Base-by-base conservation (phyloP, 768 basidiomycete genomes). In the Cytidiella melzeri region DNA sequence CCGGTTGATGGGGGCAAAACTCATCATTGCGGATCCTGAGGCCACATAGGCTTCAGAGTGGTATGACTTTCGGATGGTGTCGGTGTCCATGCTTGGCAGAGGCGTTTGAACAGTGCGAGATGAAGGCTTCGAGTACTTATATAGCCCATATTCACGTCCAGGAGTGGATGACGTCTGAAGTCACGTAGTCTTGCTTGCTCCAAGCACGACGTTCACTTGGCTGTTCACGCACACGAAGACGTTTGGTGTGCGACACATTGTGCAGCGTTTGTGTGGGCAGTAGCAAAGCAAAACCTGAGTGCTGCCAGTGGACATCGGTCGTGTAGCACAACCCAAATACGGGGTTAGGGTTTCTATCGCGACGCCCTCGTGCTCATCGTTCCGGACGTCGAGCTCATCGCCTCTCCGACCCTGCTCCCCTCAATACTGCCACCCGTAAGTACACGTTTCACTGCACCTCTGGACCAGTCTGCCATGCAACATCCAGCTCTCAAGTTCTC, bases 1-100 rank as follows among this genome's bases (percentile, higher is more conserved):
- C 10, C 58, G 55, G 37, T 68, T 66, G 43, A 74, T 67, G 19
- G 70, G 72, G 25, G 56, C 56, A 50, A 70, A 62, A 54, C 63
- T 64, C 50, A 63, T 64, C 54, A 67, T 57, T 0, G 57, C 59
- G 11, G 51, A 50, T 18, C 59, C 62, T 11, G 65, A 61, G 3
- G 56, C 52, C 9, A 61, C 54, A 57, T 65, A 67, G 3, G 59
- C 45, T 13, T 56, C 24, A 6, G 61, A 52, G 43, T 60, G 62
- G 46, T 67, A 67, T 6, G 51, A 40, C 15, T 60, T 53, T 20
- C 54, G 55, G 43, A 64, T 65, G 2, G 61, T 56, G 25, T 60
- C 61, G 38, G 61, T 38, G 18, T 69, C 57, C 67, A 66, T 60
- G n/a, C n/a, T n/a, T n/a, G n/a, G n/a, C n/a, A n/a, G n/a, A n/a